Percentiles rank a stretch among this genome's conserved stretches.
Conservation (phyloP, 192 early-diverging fungal species). For the Kappamyces sp. region DNA sequence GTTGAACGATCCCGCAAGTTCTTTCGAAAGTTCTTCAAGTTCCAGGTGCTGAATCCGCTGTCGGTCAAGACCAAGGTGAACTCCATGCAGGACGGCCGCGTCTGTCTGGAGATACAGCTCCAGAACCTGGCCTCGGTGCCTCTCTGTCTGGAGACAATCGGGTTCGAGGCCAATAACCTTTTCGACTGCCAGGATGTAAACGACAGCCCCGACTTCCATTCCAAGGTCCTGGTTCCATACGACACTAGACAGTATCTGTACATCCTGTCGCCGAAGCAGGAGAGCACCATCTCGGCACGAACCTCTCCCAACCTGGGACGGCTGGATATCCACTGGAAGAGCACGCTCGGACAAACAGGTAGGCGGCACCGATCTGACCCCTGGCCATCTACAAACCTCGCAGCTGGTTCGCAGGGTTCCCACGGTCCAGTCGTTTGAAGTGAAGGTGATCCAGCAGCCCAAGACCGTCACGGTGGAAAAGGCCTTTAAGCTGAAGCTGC, state of each 20-base stretch:
- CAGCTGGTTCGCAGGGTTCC: constrained; percentile 82
- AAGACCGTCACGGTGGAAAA: constrained; percentile 46
- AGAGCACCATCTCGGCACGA: constrained; percentile 51
- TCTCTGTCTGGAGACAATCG: constrained; percentile 84
- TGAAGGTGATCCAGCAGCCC: constrained; percentile 45
- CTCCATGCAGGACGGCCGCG: constrained; percentile 42
- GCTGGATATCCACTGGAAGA: constrained; percentile 92
- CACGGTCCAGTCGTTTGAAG: constrained; percentile 61
- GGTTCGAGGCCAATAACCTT: constrained; percentile 72
- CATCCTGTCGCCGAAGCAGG: constrained; percentile 59
- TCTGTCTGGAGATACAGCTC: constrained; percentile 88
- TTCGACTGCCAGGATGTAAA: constrained; percentile 71
- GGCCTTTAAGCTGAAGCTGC: constrained; percentile 59
- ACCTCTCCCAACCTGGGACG: constrained; percentile 81
- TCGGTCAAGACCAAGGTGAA: constrained; percentile 96
- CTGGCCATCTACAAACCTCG: constrained; percentile 63
- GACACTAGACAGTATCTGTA: constrained; percentile 92
- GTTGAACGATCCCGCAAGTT: constrained; percentile 44
- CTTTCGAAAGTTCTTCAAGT: constrained; percentile 91
- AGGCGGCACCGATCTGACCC: constrained; percentile 36
- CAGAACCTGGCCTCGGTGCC: constrained; percentile 73
- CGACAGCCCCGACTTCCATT: constrained; percentile 23
- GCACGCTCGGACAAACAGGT: constrained; percentile 81
- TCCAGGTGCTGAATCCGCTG: constrained; percentile 92
- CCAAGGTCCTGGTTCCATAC: constrained; percentile 57